Conservation (phyloP, 2,329 filamentous ascomycete species). For the Colletotrichum destructivum region DNA sequence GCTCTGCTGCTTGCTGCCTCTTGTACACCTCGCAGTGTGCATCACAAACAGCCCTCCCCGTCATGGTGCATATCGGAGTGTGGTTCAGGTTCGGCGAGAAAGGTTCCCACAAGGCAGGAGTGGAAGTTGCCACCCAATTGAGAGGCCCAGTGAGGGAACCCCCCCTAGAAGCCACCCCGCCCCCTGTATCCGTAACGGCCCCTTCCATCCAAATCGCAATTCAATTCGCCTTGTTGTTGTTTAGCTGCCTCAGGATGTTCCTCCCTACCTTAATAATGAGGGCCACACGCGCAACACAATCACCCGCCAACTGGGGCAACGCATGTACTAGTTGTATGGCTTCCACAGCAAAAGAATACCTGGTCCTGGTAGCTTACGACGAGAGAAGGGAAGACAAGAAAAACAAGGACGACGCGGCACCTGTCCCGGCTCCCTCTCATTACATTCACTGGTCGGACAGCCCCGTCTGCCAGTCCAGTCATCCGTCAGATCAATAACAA, state of each 20-base stretch:
- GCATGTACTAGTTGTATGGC: constrained; percentile 32
- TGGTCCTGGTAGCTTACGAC: constrained; percentile 7
- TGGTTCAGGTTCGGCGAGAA: constrained; percentile 22
- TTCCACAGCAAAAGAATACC: constrained; percentile 28
- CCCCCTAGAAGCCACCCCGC: constrained; percentile 36
- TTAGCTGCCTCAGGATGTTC: constrained; percentile 39
- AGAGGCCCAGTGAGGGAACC: constrained; percentile 29
- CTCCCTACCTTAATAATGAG: constrained; percentile 35
- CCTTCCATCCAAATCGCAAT: constrained; percentile 38
- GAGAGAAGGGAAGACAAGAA: constrained; percentile 14
- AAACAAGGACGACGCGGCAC: constrained; percentile 38
- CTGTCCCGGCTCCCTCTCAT: constrained; percentile 31
- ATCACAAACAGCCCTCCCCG: constrained; percentile 19
- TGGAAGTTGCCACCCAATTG: constrained; percentile 41
- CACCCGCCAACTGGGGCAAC: constrained; percentile 29
- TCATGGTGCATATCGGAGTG: constrained; percentile 35
- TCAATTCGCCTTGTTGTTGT: constrained; percentile 36
- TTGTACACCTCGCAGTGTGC: background rate
- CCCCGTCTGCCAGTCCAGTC: constrained; percentile 31
- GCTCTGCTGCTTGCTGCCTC: background rate
- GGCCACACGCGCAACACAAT: constrained; percentile 30
- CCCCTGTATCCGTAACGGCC: constrained; percentile 42
- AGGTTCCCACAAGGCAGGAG: constrained; percentile 39
- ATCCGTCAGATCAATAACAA: constrained; percentile 21
- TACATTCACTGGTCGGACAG: constrained; percentile 26